Conservation (phyloP, 345 rosid genomes). For the Moricandia moricandioides region DNA sequence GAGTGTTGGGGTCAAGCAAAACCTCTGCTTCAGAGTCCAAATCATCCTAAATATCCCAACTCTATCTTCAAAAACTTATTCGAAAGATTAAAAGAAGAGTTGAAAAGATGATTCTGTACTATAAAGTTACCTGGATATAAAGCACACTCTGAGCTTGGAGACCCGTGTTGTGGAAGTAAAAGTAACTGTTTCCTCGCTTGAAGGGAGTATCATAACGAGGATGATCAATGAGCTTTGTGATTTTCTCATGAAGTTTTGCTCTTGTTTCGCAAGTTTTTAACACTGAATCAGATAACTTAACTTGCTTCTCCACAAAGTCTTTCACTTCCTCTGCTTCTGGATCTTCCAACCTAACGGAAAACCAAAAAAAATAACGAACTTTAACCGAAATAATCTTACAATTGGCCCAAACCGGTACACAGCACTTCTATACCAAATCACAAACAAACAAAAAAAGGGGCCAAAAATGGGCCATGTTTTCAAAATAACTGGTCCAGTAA, state of each 20-base stretch:
- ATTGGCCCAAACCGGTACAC: slow-evolving; percentile 3
- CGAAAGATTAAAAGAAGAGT: not conserved
- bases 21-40: slow-evolving; percentile 73
- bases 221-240: slow-evolving; percentile 67
- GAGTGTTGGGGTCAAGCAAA: slow-evolving; percentile 82
- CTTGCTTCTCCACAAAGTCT: slow-evolving; percentile 73
- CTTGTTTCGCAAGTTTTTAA: slow-evolving; percentile 56
- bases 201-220: slow-evolving; percentile 77
- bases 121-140: slow-evolving; percentile 55
- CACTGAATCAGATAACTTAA: slow-evolving; percentile 58
- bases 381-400: not conserved
- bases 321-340: slow-evolving; percentile 77
- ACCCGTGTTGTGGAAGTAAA: slow-evolving; percentile 83
- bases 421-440: not conserved
- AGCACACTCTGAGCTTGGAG: slow-evolving; percentile 85
- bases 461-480: slow-evolving; percentile 2
- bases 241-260: slow-evolving; percentile 57
- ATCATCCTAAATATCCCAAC: slow-evolving; percentile 47
- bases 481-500: slow-evolving; percentile 6
- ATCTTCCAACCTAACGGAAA: slow-evolving; percentile 72
- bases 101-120: not conserved
- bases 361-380: not conserved
- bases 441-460: slow-evolving; percentile 21
- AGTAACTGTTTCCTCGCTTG: slow-evolving; percentile 61
- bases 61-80: not conserved